Percentiles rank a stretch among this genome's conserved stretches.
Evolutionary conservation across 257 asterid species (phyloP).

Genomic region (Jasminum sambac): DNA sequence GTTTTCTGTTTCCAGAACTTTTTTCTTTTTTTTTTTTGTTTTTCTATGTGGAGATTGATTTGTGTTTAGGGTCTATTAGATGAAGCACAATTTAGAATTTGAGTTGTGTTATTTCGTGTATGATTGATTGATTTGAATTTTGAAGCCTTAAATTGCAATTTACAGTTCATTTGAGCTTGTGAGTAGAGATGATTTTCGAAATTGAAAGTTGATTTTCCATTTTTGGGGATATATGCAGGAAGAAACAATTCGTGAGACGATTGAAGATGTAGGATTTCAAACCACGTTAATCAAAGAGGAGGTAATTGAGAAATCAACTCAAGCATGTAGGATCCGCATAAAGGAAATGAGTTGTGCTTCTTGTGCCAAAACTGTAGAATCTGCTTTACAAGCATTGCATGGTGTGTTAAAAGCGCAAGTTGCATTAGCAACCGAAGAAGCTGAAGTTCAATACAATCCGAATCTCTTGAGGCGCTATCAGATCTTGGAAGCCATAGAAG

Average conservation of each 20-base stretch:
- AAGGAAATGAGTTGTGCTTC: constrained; percentile 54
- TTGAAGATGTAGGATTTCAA: constrained; percentile 63
- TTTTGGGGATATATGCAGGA: constrained; percentile 30
- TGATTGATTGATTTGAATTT: not conserved
- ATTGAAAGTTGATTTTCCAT: too few relatives aligned
- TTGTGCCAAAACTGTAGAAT: constrained; percentile 55
- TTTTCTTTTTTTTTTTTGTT: not conserved
- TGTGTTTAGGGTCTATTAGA: not conserved
- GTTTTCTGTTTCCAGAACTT: too few relatives aligned
- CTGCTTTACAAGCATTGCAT: constrained; percentile 39
- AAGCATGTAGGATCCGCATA: constrained; percentile 45
- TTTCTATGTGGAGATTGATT: not conserved
- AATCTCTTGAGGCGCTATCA: constrained; percentile 30
- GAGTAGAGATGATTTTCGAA: too few relatives aligned
- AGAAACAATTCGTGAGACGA: constrained; percentile 45
- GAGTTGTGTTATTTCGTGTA: too few relatives aligned
- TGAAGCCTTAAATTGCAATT: not conserved
- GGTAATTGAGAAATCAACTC: constrained; percentile 26
- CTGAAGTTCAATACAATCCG: constrained; percentile 51
- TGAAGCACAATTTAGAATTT: not conserved
- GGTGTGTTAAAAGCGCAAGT: constrained; percentile 54
- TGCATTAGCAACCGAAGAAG: constrained; percentile 39
- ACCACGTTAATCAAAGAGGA: constrained; percentile 41
- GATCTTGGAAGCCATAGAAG: constrained; percentile 39
- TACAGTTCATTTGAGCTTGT: too few relatives aligned